Conservation (phyloP, 768 basidiomycete species). For the Rhizopogon vinicolor region DNA sequence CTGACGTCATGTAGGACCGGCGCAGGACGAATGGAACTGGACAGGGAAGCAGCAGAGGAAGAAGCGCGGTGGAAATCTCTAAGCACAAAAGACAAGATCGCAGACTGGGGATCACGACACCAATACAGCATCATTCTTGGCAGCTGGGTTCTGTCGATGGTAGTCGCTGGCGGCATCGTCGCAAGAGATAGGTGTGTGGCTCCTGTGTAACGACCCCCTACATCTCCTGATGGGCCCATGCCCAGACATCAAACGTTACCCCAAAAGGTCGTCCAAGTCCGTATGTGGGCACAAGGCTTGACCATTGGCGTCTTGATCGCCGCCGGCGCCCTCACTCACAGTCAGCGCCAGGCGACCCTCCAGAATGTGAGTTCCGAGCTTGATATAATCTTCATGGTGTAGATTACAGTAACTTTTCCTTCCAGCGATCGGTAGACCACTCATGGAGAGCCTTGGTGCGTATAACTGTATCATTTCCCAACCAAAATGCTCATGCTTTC, state of each 20-base stretch:
- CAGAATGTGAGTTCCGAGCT: conserved; percentile 1
- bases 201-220: too few species aligned
- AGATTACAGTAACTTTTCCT: neutral
- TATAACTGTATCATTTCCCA: neutral
- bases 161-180: conserved; percentile 59
- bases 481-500: neutral
- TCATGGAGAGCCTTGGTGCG: conserved; percentile 26
- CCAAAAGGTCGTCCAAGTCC: conserved; percentile 70
- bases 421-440: conserved; percentile 18
- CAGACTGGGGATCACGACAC: conserved; percentile 62
- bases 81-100: conserved; percentile 44
- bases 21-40: conserved; percentile 47
- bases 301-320: conserved; percentile 71
- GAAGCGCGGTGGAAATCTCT: conserved; percentile 48
- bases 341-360: conserved; percentile 38
- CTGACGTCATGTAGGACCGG: conserved; percentile 25
- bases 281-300: conserved; percentile 86
- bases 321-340: conserved; percentile 63
- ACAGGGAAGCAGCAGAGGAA: conserved; percentile 31
- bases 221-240: neutral
- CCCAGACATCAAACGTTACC: conserved; percentile 40
- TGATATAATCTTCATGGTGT: neutral
- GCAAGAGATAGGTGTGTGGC: conserved; percentile 55
- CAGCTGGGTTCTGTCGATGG: conserved; percentile 69
- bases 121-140: conserved; percentile 73